Evolutionary conservation across 1,284 basidiomycete genomes (phyloP), one percentile per base, ranked within the genome.

Genomic region (Dichomitus squalens): DNA sequence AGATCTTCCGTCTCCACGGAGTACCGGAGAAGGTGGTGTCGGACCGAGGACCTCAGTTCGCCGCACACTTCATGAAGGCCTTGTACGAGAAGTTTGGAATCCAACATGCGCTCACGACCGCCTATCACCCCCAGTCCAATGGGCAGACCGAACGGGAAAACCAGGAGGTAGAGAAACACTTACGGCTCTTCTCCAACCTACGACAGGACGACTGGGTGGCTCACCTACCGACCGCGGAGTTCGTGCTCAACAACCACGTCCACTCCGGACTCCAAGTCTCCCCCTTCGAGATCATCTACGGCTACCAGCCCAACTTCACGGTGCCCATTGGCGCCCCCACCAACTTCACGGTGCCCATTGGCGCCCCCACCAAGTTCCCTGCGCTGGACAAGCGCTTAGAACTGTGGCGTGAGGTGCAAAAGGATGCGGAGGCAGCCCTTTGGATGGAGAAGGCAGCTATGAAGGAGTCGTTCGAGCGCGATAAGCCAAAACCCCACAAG

Each of bases 1-100:
- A 60, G 35, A 44, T 68, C 7, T 66, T 58, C 3, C 11, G 29
- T 5, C 69, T 68, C 0, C 60, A 73, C 0, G 59, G 59, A 57
- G 55, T 77, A 4, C 76, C 76, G 0, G 35, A 63, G 11, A 47
- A 64, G 7, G 64, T 77, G 5, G 68, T 73, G 14, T 73, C 68
- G 21, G 76, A 76, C 43, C 3, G 69, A 41, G 79, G 78, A 1
- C 57, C 69, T 0, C 68, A 72, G 41, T 81, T 80, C 49, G 59
- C 69, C 0, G 64, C 55, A 21, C 44, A 54, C 16, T 50, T 56
- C 47, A 56, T 34, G 7, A 21, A 18, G 25, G 54, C 53, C 18
- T 46, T 60, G 4, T 56, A 56, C 20, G 23, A 47, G 31, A 56
- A 53, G 43, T 36, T 60, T 5, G 59, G 55, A 2, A 48, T 61